Evolutionary conservation across 768 basidiomycete species (phyloP), one percentile per base, ranked within the genome.

Genomic region (Galerina sulciceps): DNA sequence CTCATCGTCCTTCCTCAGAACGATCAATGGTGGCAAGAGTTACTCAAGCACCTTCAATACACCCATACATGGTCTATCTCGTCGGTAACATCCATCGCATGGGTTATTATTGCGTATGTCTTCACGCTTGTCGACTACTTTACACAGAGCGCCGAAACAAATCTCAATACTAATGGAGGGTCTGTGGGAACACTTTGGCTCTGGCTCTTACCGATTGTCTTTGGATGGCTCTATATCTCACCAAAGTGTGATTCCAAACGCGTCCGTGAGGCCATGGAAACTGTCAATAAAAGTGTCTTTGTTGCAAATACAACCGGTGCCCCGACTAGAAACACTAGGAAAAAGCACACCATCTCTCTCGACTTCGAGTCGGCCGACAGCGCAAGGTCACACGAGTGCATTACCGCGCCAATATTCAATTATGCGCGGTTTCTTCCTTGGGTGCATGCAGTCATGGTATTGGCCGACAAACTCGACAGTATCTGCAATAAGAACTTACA

Each of bases 91-190:
- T 76, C 76, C 4, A 78, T 82, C 15, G 59, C 64, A 1, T 83
- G 79, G 79, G 80, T 81, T 1, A 57, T 79, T 40, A 65, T 82
- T 5, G 79, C 81, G 1, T 81, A 80, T 55, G 50, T 70, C 2
- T 70, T 79, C 58, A 79, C 78, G 2, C 64, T 79, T 20, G 55
- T 75, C 13, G 71, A 75, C 44, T 71, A 74, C 14, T 75, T 76
- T 54, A 61, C 67, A 14, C 59, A 56, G 18, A 60, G 2, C 36
- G 22, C 1, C 36, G 43, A 1, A 38, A 44, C 22, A 15, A 44
- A 15, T 22, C 65, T 13, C 58, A 65, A 72, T 26, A 65, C 70
- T 1, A 75, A 68, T 35, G 78, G 79, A 4, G 79, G 76, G 3
- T 45, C 54, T 2, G 38, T 55, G 6, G 54, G 54, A 20, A 73